Evolutionary conservation across 139 green algal genomes (phyloP).

Genomic region (Diplosphaera chodatii): DNA sequence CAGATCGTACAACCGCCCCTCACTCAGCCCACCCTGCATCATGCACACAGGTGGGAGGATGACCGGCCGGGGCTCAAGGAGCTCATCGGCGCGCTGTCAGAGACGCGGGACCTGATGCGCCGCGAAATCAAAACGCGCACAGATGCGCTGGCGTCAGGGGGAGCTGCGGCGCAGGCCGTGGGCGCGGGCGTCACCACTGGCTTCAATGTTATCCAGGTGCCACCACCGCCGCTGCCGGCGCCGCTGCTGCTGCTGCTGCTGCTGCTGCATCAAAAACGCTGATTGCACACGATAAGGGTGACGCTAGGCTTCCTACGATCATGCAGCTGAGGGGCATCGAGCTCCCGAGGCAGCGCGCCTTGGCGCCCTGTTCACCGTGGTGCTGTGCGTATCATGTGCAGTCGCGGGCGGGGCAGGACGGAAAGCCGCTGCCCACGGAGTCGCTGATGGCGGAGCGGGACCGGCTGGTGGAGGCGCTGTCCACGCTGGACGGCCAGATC

Average conservation of each 20-base stretch:
- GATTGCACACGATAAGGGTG: too few species aligned
- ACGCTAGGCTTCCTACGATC: too few species aligned
- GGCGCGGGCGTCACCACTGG: conserved; percentile 19
- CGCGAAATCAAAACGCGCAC: background rate
- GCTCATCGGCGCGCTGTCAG: conserved; percentile 7
- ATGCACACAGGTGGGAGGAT: background rate
- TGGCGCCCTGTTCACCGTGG: too few species aligned
- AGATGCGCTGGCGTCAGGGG: background rate
- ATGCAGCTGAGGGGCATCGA: too few species aligned
- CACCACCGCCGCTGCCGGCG: too few species aligned
- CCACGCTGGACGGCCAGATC: conserved; percentile 22
- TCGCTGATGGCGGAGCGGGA: conserved; percentile 25
- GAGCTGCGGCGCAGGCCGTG: conserved; percentile 3
- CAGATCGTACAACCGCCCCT: too few species aligned
- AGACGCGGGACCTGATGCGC: conserved; percentile 10
- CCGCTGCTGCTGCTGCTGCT: too few species aligned
- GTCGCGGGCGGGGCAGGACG: conserved; percentile 10
- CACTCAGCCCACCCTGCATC: background rate
- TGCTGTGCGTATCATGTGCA: too few species aligned
- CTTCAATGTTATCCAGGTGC: conserved; percentile 38
- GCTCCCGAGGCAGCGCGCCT: too few species aligned
- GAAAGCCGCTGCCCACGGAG: conserved; percentile 14
- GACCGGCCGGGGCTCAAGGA: conserved; percentile 14
- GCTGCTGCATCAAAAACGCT: too few species aligned
- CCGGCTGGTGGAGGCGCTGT: conserved; percentile 23